Conservation (phyloP, 257 asterid genomes). For the Solanum sejunctum region DNA sequence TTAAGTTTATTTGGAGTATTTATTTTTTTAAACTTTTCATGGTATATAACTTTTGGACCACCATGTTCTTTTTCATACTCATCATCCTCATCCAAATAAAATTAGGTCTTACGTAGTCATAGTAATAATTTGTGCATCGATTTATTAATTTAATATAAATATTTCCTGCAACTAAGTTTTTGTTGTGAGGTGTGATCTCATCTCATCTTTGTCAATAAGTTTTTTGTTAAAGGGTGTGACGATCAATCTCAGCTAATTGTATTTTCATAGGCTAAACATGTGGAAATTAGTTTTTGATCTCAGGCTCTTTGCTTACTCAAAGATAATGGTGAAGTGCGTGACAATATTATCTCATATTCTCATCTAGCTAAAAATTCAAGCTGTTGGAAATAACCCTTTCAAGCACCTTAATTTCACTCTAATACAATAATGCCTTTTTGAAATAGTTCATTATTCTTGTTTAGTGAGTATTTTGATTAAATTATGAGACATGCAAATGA, state of each 20-base stretch:
- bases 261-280: neutral
- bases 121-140: neutral
- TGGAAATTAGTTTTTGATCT: no score
- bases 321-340: no score
- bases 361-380: no score
- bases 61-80: neutral
- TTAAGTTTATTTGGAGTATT: slow-evolving; percentile 4
- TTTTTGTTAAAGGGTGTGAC: neutral
- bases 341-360: no score
- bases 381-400: neutral
- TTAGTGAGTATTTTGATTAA: neutral
- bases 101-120: neutral
- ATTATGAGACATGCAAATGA: neutral
- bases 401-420: slow-evolving; percentile 14
- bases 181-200: neutral
- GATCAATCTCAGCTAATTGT: neutral
- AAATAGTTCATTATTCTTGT: neutral
- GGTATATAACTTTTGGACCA: slow-evolving; percentile 8
- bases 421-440: neutral
- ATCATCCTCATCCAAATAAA: neutral
- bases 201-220: no score
- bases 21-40: neutral
- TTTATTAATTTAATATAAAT: neutral
- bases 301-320: no score
- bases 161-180: neutral